Base-by-base conservation (phyloP, 1,139 yeast species). In the Ogataea hybrid region DNA sequence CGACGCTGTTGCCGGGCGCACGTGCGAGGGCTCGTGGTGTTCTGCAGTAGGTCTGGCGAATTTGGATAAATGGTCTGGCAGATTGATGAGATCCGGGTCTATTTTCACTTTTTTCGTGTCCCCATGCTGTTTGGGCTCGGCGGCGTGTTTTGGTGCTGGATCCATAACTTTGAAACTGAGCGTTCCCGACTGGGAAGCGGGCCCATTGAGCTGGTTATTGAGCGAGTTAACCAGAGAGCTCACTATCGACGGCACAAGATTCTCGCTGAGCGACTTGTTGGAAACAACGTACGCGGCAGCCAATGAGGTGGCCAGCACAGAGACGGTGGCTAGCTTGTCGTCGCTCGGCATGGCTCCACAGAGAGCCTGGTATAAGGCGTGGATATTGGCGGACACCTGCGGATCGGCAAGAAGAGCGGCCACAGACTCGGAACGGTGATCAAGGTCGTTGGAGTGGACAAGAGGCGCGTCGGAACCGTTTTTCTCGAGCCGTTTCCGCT, bases 401-500 rank as follows among this genome's bases (percentile, higher is more conserved):
- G 32, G 31, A 23, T 37, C 41, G 20, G 28, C 14, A 6, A 35
- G 28, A 5, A 39, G 17, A n/a, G 42, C 30, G 3, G 42, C 25
- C 14, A 39, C 35, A 6, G 42, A 34, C 46, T 44, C 33, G 15
- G 38, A 28, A 11, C 29, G 14, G 8, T 29, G 34, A n/a, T 39
- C 42, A 5, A 30, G 12, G 4, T 39, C 42, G 11, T 15, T 10
- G 16, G 15, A 15, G 4, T 22, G 16, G 32, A 32, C 17, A 14
- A 12, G 8, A 3, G 28, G 23, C 6, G 27, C 25, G 8, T 46
- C 47, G 16, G 41, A 20, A 3, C 41, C 48, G 28, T 39, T 42
- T 65, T 71, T 42, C 64, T 71, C 37, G 30, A 80, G 53, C 45
- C 95, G 69, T 58, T 80, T 79, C 46, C 73, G 75, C 54, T 78